These are phyloP conservation scores for Eucalyptus polybractea DNA, from an alignment of 345 rosid genomes.

Conservation along the genomic window DNA sequence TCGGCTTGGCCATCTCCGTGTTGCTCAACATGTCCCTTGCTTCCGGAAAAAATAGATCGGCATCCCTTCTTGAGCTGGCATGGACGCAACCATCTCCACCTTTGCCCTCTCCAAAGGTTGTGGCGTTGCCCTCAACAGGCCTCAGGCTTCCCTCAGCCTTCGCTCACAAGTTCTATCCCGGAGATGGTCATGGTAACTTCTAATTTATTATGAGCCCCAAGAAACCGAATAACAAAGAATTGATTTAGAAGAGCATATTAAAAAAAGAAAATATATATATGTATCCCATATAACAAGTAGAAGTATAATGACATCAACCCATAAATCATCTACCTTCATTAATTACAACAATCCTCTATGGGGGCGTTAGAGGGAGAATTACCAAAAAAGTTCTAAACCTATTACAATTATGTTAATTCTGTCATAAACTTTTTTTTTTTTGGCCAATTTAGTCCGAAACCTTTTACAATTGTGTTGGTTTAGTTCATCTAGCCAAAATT, in stretches of 20 bases:
- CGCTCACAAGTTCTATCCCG: background rate
- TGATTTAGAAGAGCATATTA: background rate
- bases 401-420: too few relatives aligned
- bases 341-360: background rate
- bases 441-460: too few relatives aligned
- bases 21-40: background rate
- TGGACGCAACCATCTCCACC: background rate
- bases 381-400: too few relatives aligned
- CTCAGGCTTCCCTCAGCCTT: background rate
- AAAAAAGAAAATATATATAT: too few relatives aligned
- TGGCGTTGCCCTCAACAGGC: background rate
- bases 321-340: background rate
- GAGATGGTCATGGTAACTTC: background rate
- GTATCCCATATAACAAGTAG: too few relatives aligned
- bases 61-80: background rate
- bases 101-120: too few relatives aligned
- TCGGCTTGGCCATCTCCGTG: background rate
- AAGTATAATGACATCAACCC: background rate
- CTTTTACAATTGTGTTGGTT: fast-evolving
- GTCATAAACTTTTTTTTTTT: too few relatives aligned
- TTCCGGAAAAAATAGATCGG: background rate
- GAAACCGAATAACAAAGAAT: background rate
- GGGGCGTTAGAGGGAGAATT: too few relatives aligned
- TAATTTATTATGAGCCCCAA: background rate
- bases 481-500: too few relatives aligned